A percentile compares a stretch with the other conserved stretches of the same genome.
Evolutionary conservation across 2,329 filamentous ascomycete genomes (phyloP).

Genomic region (Teratosphaeriaceae sp.): DNA sequence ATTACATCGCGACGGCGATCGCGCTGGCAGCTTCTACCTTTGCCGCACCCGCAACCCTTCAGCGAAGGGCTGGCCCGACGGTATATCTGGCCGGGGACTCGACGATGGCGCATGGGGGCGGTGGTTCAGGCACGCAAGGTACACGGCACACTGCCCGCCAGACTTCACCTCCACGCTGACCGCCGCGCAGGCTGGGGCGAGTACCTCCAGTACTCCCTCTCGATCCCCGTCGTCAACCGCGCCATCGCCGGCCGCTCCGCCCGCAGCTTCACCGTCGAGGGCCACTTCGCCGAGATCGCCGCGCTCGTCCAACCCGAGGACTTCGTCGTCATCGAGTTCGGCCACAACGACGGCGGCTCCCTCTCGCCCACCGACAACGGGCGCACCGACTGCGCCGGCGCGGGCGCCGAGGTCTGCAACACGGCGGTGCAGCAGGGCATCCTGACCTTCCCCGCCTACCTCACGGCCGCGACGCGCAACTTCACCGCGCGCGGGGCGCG

Average conservation of each 20-base stretch:
- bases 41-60: no score
- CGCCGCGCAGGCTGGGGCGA: slow-evolving; percentile 52
- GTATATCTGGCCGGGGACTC: no score
- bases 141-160: no score
- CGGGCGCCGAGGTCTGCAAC: slow-evolving; percentile 34
- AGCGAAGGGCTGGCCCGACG: no score
- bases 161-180: no score
- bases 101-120: no score
- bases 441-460: slow-evolving; percentile 54
- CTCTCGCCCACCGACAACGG: slow-evolving; percentile 52
- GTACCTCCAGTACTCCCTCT: slow-evolving; percentile 49
- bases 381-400: slow-evolving; percentile 52
- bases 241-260: slow-evolving; percentile 61
- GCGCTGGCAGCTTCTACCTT: no score
- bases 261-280: slow-evolving; percentile 60
- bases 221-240: slow-evolving; percentile 52
- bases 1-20: no score
- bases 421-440: slow-evolving; percentile 25
- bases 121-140: no score
- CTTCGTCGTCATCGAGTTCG: slow-evolving; percentile 65
- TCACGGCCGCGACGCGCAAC: slow-evolving; percentile 49
- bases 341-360: slow-evolving; percentile 64
- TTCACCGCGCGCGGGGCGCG: slow-evolving; percentile 53
- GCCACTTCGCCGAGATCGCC: slow-evolving; percentile 54
- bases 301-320: slow-evolving; percentile 50